Conservation (phyloP, 345 rosid genomes). For the Hibiscus syriacus region DNA sequence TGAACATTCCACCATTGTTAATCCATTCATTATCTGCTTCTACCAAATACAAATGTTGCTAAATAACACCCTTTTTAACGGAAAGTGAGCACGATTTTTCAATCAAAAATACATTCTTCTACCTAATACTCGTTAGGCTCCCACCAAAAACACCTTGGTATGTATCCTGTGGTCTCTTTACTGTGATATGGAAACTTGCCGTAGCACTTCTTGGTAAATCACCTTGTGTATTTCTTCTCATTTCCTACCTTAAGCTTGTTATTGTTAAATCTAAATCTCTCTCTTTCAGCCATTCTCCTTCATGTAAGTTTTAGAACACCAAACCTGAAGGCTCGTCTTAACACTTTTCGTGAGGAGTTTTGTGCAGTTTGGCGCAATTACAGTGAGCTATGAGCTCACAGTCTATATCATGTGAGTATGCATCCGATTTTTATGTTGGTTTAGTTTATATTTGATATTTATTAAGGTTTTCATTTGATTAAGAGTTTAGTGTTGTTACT, state of each 20-base stretch:
- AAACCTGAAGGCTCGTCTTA: conserved; percentile 86
- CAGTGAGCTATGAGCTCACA: conserved; percentile 64
- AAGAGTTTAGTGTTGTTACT: neutral
- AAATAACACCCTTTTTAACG: neutral
- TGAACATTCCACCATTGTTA: neutral
- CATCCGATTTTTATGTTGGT: neutral
- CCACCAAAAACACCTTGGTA: conserved; percentile 35
- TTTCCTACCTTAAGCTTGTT: conserved; percentile 1
- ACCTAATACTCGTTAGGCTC: too few relatives aligned
- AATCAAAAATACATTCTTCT: neutral
- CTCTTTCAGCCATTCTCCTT: conserved; percentile 54
- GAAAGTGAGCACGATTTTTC: neutral
- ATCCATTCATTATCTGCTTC: neutral
- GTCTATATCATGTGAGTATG: conserved; percentile 22
- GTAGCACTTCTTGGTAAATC: conserved; percentile 71
- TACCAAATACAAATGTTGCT: neutral
- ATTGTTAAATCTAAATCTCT: neutral
- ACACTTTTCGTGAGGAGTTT: conserved; percentile 93
- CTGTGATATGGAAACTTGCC: conserved; percentile 70
- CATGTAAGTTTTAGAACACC: conserved; percentile 96
- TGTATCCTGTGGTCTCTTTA: conserved; percentile 73
- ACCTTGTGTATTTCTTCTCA: neutral
- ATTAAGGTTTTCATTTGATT: neutral
- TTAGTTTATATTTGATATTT: neutral
- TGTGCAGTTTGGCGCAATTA: conserved; percentile 96